Percentiles rank a stretch among this genome's conserved stretches.
Evolutionary conservation across 768 basidiomycete species (phyloP).

Genomic region (Coprinopsis cinerea): DNA sequence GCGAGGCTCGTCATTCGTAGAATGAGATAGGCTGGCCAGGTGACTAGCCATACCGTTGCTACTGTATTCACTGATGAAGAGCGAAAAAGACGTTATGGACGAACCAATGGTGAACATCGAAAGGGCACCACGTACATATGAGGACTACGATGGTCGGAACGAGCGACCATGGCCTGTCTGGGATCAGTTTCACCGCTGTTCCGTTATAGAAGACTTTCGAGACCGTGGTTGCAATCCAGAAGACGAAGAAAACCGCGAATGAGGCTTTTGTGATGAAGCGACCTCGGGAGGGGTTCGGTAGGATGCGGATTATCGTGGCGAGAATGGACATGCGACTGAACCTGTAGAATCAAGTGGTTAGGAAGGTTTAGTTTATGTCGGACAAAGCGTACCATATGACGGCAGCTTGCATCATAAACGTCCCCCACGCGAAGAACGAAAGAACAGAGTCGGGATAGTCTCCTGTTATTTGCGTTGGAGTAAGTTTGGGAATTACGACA

Average conservation of each 20-base stretch:
- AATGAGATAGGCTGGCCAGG: not conserved
- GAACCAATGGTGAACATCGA: no score
- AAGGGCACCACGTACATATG: not conserved
- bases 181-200: not conserved
- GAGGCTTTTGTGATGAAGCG: not conserved
- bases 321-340: not conserved
- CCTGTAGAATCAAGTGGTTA: not conserved
- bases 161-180: not conserved
- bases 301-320: not conserved
- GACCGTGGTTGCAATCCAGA: not conserved
- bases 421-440: no score
- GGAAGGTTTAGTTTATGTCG: not conserved
- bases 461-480: no score
- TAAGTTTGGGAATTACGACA: not conserved
- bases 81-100: not conserved
- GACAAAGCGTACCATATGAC: not conserved
- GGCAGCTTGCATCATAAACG: no score
- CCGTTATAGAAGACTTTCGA: not conserved
- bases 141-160: not conserved
- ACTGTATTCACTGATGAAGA: not conserved
- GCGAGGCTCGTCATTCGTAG: not conserved
- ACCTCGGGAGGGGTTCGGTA: not conserved
- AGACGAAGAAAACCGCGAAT: not conserved
- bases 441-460: no score
- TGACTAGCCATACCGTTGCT: not conserved